phyloP scores from a whole-genome alignment of 257 asterid genomes.

The Nicotiana tabacum region DNA sequence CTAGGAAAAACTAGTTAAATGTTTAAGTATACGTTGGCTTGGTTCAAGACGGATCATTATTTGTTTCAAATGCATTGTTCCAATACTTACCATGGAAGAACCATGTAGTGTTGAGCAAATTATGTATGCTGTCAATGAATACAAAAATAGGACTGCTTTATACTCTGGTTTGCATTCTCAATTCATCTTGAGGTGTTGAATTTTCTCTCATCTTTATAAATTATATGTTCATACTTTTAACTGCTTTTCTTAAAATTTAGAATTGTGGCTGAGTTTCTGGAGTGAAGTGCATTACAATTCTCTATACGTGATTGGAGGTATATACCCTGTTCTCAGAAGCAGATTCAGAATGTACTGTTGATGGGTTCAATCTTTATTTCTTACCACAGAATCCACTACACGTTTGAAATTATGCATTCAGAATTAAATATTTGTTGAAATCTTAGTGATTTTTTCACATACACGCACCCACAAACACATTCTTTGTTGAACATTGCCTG shows the following conservation, averaged over 20 bases:
- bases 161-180: not conserved
- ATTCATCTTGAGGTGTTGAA: not conserved
- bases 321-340: not conserved
- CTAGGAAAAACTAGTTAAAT: not conserved
- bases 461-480: no score
- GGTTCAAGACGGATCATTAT: not conserved
- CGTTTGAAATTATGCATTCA: not conserved
- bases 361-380: not conserved
- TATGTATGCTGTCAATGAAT: not conserved
- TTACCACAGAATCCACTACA: not conserved
- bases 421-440: not conserved
- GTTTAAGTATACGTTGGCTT: not conserved
- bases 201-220: not conserved
- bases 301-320: conserved; percentile 80
- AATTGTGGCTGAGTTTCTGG: conserved; percentile 98
- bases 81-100: not conserved
- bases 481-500: no score
- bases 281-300: conserved; percentile 94
- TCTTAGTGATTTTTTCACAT: not conserved
- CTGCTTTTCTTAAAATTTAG: conserved; percentile 23
- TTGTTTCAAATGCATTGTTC: not conserved
- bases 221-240: not conserved
- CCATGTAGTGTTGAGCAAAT: not conserved
- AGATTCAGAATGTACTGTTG: not conserved
- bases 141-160: not conserved